Percentiles rank a stretch among this genome's conserved stretches.
Evolutionary conservation across 345 rosid species (phyloP).

Genomic region (Eucalyptus sideroxylon): DNA sequence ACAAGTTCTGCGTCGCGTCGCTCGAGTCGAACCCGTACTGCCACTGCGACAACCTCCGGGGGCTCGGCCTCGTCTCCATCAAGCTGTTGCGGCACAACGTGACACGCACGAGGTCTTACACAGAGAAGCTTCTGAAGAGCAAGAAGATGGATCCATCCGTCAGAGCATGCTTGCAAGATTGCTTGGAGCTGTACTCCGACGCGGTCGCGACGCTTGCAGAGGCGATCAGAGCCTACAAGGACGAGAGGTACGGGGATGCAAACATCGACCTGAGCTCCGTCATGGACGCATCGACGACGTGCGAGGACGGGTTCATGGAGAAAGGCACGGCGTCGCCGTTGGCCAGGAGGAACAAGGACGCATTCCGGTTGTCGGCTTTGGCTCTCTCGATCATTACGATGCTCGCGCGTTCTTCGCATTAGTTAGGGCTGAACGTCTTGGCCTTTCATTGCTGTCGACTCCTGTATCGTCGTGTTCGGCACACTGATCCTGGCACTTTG

Average conservation of each 20-base stretch:
- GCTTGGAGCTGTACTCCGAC: slow-evolving; percentile 42
- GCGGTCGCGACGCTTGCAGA: slow-evolving; percentile 13
- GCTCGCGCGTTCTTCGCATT: not conserved
- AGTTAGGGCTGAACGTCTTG: not conserved
- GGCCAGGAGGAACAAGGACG: slow-evolving; percentile 18
- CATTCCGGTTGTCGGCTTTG: slow-evolving; percentile 30
- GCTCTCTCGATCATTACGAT: slow-evolving; percentile 31
- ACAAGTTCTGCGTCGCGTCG: slow-evolving; percentile 36
- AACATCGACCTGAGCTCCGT: slow-evolving; percentile 32
- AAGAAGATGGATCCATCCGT: slow-evolving; percentile 11
- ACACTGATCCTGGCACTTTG: not conserved
- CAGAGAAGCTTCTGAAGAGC: slow-evolving; percentile 14
- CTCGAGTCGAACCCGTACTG: slow-evolving; percentile 19
- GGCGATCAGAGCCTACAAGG: slow-evolving; percentile 21
- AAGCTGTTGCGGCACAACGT: slow-evolving; percentile 15
- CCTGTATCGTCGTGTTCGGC: not conserved
- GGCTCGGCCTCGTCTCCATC: slow-evolving; percentile 41
- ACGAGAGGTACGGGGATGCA: slow-evolving; percentile 12
- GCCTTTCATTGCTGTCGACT: not conserved
- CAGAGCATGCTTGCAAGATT: slow-evolving; percentile 23
- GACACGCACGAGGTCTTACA: slow-evolving; percentile 14
- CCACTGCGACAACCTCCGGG: slow-evolving; percentile 7
- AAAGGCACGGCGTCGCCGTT: slow-evolving; percentile 25
- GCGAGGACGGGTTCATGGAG: slow-evolving; percentile 56
- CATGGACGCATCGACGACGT: slow-evolving; percentile 34